Base-by-base conservation (phyloP, 352 stramenopile species). In the Lagenidium giganteum region DNA sequence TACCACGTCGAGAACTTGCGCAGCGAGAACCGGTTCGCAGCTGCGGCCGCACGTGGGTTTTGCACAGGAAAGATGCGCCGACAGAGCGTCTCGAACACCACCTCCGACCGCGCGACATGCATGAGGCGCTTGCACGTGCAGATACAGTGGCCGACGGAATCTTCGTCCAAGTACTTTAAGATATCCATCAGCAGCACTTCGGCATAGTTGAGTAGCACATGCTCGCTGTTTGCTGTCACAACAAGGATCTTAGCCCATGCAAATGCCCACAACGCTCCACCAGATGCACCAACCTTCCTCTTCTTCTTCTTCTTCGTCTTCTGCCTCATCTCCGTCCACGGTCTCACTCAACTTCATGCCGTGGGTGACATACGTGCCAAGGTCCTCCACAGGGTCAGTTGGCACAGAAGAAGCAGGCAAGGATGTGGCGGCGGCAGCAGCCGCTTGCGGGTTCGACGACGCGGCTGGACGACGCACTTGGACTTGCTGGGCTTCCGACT, bases 141-240 rank as follows among this genome's bases (percentile, higher is more conserved):
- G 16, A 64, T 55, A 30, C 67, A 71, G 28, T 29, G 36, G 14
- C 61, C 66, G 20, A 84, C 57, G 20, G 68, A 68, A 39, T 86
- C 73, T 61, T 83, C 70, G 42, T 86, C 73, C 27, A 86, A 53
- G 46, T 61, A 83, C 22, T 63, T 57, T 16, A 86, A 54, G 22
- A 84, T 58, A 29, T 74, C 54, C 20, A 81, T 47, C 30, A 84
- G 57, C 49, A 86, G 29, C 30, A 54, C 52, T 16, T 84, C 70
- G n/a, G 73, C 53, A 25, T 84, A 56, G 47, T 83, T 73, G 9
- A 83, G 57, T 24, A 83, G 43, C 32, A 31, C 37, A 30, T 79
- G 69, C 8, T 59, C 26, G n/a, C 31, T 25, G 14, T 67, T 67
- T 1, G 42, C 42, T 64, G 16, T 3, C 57, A 34, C 12, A 53